Evolutionary conservation across 352 stramenopile genomes (phyloP).

Genomic region (Globisporangium megalacanthum): DNA sequence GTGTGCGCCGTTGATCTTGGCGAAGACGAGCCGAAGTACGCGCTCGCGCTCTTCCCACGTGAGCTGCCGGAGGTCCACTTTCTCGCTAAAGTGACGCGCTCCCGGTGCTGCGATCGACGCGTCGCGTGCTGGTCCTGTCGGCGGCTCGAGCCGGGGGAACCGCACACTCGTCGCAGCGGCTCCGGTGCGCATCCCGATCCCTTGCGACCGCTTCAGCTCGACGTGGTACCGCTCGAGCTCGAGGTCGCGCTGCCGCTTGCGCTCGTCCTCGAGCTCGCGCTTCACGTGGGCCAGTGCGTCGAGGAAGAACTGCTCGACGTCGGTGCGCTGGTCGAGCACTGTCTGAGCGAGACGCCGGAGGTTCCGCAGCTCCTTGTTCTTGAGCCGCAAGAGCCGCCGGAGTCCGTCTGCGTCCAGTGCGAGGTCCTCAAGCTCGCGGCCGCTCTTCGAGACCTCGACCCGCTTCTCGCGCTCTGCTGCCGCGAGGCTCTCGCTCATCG

Average conservation of each 20-base stretch:
- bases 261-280: constrained; percentile 52
- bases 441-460: constrained; percentile 31
- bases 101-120: neutral
- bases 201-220: constrained; percentile 39
- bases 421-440: constrained; percentile 78
- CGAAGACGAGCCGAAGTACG: constrained; percentile 91
- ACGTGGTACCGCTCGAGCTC: constrained; percentile 53
- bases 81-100: constrained; percentile 41
- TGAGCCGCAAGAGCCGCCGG: constrained; percentile 81
- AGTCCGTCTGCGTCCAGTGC: constrained; percentile 83
- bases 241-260: constrained; percentile 34
- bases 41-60: constrained; percentile 89
- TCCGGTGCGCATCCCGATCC: constrained; percentile 11
- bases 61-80: constrained; percentile 87
- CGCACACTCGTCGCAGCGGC: constrained; percentile 17
- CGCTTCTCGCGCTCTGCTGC: constrained; percentile 70
- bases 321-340: constrained; percentile 89
- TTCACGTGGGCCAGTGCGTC: constrained; percentile 90
- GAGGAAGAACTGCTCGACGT: constrained; percentile 91
- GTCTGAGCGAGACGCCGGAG: constrained; percentile 85
- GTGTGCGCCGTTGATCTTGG: constrained; percentile 88
- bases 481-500: constrained; percentile 57
- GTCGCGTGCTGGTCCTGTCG: constrained; percentile 8
- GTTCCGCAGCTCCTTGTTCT: constrained; percentile 92
- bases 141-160: constrained; percentile 40